phyloP scores from a whole-genome alignment of 164 flowering plant genomes.

The Stephania cephalantha region DNA sequence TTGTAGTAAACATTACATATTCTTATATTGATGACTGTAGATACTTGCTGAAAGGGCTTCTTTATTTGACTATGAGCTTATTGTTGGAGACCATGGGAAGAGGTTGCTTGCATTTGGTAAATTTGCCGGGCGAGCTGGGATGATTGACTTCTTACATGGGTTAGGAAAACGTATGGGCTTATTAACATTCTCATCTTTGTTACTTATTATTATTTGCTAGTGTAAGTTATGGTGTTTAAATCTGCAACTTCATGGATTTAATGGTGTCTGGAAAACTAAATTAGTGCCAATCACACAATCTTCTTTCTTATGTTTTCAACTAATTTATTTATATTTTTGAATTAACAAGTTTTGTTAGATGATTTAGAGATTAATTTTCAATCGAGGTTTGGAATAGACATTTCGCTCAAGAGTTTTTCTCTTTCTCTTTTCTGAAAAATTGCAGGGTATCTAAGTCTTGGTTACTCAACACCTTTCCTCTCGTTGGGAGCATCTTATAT shows the following conservation, averaged over 20 bases:
- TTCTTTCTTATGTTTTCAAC: not conserved
- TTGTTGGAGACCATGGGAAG: constrained; percentile 80
- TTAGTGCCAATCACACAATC: not conserved
- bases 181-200: not conserved
- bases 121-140: constrained; percentile 95
- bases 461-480: constrained; percentile 95
- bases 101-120: constrained; percentile 93
- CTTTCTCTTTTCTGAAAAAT: constrained; percentile 6
- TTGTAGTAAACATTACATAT: no score
- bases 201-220: not conserved
- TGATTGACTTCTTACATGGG: constrained; percentile 78
- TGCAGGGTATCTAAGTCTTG: constrained; percentile 84
- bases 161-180: constrained; percentile 71
- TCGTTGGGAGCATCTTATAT: constrained; percentile 89
- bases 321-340: not conserved
- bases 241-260: not conserved
- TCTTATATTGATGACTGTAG: constrained; percentile 24
- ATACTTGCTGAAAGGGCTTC: constrained; percentile 66
- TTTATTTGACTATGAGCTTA: constrained; percentile 91
- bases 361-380: not conserved
- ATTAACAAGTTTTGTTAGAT: not conserved
- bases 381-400: constrained; percentile 1
- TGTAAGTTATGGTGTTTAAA: not conserved
- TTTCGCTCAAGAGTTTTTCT: not conserved
- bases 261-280: not conserved